Conservation (phyloP, 75 land plant genomes). For the Selaginella tamariscina region DNA sequence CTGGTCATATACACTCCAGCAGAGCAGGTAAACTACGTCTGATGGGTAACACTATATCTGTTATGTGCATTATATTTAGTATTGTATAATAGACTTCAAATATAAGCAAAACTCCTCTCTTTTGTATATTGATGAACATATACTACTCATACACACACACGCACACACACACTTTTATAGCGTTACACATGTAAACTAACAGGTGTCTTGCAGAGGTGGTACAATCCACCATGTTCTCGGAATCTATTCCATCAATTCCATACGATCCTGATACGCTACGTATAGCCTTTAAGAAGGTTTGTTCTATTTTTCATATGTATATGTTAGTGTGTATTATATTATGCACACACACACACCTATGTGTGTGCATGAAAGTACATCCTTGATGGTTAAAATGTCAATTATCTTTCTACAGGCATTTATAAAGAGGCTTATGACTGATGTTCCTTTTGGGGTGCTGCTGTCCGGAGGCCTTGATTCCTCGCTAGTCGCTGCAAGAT, state of each 20-base stretch:
- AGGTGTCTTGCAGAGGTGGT: constrained; percentile 64
- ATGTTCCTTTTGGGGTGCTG: constrained; percentile 97
- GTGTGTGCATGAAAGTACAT: background rate
- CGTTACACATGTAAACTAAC: background rate
- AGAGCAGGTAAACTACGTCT: no score
- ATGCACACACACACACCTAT: background rate
- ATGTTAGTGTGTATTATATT: background rate
- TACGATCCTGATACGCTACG: constrained; percentile 60
- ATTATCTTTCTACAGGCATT: constrained; percentile 22
- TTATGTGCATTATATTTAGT: no score
- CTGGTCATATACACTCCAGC: constrained; percentile 87
- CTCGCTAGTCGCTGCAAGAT: constrained; percentile 86
- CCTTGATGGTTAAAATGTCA: background rate
- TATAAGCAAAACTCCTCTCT: no score
- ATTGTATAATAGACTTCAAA: no score
- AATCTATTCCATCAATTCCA: constrained; percentile 58
- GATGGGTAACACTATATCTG: no score
- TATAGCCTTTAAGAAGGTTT: constrained; percentile 62
- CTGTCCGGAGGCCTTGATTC: constrained; percentile 62
- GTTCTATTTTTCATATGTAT: constrained; percentile 2
- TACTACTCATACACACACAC: no score
- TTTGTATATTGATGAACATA: no score
- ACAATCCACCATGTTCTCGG: constrained; percentile 72
- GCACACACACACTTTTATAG: background rate
- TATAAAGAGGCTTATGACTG: constrained; percentile 85